Base-by-base conservation (phyloP, 2,329 filamentous ascomycete species). In the Trichophaea hybrida region DNA sequence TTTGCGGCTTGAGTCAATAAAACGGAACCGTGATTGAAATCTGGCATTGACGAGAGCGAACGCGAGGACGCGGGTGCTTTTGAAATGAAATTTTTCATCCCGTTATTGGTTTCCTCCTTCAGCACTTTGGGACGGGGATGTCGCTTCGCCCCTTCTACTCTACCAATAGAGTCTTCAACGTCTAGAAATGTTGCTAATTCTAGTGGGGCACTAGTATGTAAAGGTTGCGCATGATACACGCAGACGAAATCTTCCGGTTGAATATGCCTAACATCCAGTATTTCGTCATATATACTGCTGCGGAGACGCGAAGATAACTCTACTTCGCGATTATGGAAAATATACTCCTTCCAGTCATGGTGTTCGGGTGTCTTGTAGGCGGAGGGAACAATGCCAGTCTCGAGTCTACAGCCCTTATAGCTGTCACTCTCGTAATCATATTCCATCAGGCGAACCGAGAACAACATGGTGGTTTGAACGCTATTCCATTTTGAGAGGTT, bases 361-460 rank as follows among this genome's bases (percentile, higher is more conserved):
- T 53, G 50, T 10, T 37, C 50, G 8, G 32, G 32, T 10, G 50
- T 53, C 32, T 34, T 37, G 34, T 37, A 34, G 31, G 50, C 50
- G 7, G 50, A 13, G 37, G 33, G 50, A 33, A 53, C 50, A 53
- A 34, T n/a, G 13, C 50, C 33, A 37, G 13, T 53, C 15, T 53
- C 50, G 33, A 53, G 32, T 33, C 24, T 53, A 32, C 32, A 34
- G 13, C 10, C 8, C 32, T 53, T 53, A 37, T 55, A 32, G 3
- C 44, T 44, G 1, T 35, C 12, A 8, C 12, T 43, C 15, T 40
- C 33, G 10, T 15, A 13, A 32, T 32, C 40, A 35, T 58, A 65
- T 50, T 62, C 62, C 40, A 62, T 46, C 55, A 65, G 52, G 32
- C 61, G 63, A n/a, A 65, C 57, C 38, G 60, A 54, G 43, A 44